Conservation (phyloP, 768 basidiomycete species). For the Boletus sp. region DNA sequence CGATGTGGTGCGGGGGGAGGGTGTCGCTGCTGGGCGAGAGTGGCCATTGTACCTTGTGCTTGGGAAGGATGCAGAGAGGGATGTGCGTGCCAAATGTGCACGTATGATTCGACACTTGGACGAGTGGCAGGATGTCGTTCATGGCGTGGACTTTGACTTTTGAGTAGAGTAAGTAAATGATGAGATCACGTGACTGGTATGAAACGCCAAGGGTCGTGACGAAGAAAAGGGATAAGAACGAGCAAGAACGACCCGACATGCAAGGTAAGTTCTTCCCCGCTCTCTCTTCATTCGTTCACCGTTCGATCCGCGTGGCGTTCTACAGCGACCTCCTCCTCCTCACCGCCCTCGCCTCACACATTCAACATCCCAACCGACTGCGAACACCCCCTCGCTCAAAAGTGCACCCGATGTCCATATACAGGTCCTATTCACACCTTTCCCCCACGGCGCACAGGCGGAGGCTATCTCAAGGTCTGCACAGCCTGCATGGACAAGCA, state of each 20-base stretch:
- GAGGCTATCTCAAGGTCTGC: conserved; percentile 34
- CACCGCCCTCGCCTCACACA: conserved; percentile 14
- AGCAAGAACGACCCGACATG: conserved; percentile 17
- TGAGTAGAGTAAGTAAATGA: too few relatives aligned
- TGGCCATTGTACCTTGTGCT: too few relatives aligned
- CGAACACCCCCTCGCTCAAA: conserved; percentile 21
- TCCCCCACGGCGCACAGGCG: conserved; percentile 31
- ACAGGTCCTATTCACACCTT: conserved; percentile 28
- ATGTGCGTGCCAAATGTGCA: too few relatives aligned
- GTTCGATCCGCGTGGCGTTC: not conserved
- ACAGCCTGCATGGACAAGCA: conserved; percentile 34
- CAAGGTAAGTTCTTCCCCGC: conserved; percentile 18
- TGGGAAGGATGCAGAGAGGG: too few relatives aligned
- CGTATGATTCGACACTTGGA: too few relatives aligned
- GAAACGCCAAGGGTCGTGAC: not conserved
- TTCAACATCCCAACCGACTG: conserved; percentile 22
- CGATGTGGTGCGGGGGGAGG: too few relatives aligned
- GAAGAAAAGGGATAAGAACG: conserved; percentile 12
- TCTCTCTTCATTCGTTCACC: not conserved
- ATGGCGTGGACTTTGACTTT: too few relatives aligned
- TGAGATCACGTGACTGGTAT: conserved; percentile 17
- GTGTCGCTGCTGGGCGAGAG: too few relatives aligned
- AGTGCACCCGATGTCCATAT: conserved; percentile 34
- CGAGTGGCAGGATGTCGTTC: too few relatives aligned
- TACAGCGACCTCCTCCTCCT: conserved; percentile 22